A percentile compares a stretch with the other conserved stretches of the same genome.
Conservation (phyloP, 495 filamentous ascomycete genomes). For the Neurospora pannonica region DNA sequence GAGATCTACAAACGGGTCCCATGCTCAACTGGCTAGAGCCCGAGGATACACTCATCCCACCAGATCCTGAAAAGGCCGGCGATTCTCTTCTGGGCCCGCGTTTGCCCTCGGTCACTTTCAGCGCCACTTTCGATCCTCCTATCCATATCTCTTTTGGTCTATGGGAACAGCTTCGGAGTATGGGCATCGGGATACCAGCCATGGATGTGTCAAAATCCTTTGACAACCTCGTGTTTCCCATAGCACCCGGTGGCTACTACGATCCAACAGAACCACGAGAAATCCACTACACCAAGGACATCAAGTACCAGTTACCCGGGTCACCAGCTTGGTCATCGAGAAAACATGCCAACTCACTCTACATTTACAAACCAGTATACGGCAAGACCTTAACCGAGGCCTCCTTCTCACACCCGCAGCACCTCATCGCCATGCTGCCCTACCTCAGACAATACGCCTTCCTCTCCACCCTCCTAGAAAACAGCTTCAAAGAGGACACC, state of each 20-base stretch:
- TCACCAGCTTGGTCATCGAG: conserved; percentile 34
- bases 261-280: conserved; percentile 32
- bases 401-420: conserved; percentile 78
- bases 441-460: conserved; percentile 68
- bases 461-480: conserved; percentile 52
- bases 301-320: conserved; percentile 22
- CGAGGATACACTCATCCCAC: conserved; percentile 33
- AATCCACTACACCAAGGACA: conserved; percentile 25
- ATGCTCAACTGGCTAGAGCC: conserved; percentile 62
- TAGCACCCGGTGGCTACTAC: conserved; percentile 21
- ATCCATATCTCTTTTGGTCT: conserved; percentile 61
- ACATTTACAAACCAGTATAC: conserved; percentile 58
- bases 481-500: conserved; percentile 38
- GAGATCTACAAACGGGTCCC: conserved; percentile 32
- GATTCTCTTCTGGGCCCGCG: conserved; percentile 28
- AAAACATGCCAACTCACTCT: conserved; percentile 59
- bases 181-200: conserved; percentile 51
- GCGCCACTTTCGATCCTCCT: conserved; percentile 76
- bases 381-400: conserved; percentile 60
- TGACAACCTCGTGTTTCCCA: conserved; percentile 56
- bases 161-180: conserved; percentile 57
- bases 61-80: conserved; percentile 27
- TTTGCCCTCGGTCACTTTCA: conserved; percentile 69
- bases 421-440: conserved; percentile 69
- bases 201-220: conserved; percentile 46